These are phyloP conservation scores for Thelonectria blattea DNA, from an alignment of 2,329 filamentous ascomycete genomes.

Conservation along the genomic window DNA sequence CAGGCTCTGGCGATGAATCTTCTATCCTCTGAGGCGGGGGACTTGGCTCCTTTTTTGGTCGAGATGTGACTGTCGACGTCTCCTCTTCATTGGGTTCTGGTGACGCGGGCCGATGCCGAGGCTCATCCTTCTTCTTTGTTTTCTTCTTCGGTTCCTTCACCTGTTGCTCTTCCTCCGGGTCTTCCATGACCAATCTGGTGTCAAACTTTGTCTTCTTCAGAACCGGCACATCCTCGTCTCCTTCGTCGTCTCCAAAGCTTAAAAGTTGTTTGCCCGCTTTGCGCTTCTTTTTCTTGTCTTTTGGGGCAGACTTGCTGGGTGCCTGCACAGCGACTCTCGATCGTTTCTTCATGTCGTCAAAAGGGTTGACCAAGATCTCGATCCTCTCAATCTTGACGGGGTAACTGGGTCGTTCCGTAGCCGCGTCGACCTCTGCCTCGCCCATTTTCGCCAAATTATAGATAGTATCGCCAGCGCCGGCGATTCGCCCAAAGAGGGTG, in stretches of 20 bases:
- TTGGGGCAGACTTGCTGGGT: slow-evolving; percentile 48
- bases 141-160: slow-evolving; percentile 36
- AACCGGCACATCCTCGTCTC: slow-evolving; percentile 58
- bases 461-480: slow-evolving; percentile 91
- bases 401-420: slow-evolving; percentile 83
- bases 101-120: slow-evolving; percentile 19
- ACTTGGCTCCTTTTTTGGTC: slow-evolving; percentile 23
- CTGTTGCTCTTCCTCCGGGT: slow-evolving; percentile 44
- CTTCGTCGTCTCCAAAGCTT: slow-evolving; percentile 78
- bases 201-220: slow-evolving; percentile 82
- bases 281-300: slow-evolving; percentile 71
- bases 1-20: slow-evolving; percentile 36
- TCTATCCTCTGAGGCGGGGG: slow-evolving; percentile 21
- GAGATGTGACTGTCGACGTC: slow-evolving; percentile 8
- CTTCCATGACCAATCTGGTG: slow-evolving; percentile 70
- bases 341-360: slow-evolving; percentile 79
- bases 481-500: slow-evolving; percentile 90
- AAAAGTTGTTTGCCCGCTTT: slow-evolving; percentile 78
- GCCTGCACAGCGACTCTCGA: slow-evolving; percentile 61
- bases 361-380: slow-evolving; percentile 82
- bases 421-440: slow-evolving; percentile 80
- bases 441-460: slow-evolving; percentile 96
- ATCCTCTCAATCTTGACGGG: slow-evolving; percentile 77
- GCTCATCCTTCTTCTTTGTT: slow-evolving; percentile 40
- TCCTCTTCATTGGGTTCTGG: slow-evolving; percentile 25